phyloP scores from a whole-genome alignment of 176 grass and related monocot genomes.

The Pharus latifolius region DNA sequence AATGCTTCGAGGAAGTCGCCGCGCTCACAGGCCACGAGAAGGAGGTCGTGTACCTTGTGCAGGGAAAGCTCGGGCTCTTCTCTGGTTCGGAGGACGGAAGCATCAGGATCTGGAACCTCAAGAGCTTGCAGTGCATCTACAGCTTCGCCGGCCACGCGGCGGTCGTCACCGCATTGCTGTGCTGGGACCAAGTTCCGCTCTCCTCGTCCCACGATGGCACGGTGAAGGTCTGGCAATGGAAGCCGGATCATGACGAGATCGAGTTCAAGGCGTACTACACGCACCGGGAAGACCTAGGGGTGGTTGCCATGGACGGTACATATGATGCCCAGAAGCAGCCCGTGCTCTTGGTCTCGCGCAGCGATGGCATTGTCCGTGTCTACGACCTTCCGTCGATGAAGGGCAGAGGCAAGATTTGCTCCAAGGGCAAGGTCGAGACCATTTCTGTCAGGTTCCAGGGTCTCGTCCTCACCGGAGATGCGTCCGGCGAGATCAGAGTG shows the following conservation, averaged over 20 bases:
- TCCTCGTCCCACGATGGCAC: constrained; percentile 7
- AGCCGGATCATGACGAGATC: not conserved
- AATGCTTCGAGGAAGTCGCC: not conserved
- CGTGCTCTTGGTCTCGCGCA: not conserved
- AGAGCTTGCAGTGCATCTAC: not conserved
- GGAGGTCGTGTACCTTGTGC: not conserved
- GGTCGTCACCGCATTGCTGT: constrained; percentile 3
- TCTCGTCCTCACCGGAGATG: not conserved
- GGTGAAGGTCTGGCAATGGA: not conserved
- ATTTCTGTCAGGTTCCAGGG: not conserved
- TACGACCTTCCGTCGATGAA: constrained; percentile 14
- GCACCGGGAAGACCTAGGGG: not conserved
- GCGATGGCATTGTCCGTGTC: not conserved
- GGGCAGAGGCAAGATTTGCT: not conserved
- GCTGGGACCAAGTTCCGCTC: constrained; percentile 6
- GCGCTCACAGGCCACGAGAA: not conserved
- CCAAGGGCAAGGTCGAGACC: not conserved
- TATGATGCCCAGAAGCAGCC: constrained; percentile 5
- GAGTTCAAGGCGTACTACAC: constrained; percentile 9
- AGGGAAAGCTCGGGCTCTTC: constrained; percentile 1
- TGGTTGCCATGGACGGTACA: constrained; percentile 2
- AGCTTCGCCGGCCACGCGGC: not conserved
- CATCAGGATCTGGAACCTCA: constrained; percentile 4
- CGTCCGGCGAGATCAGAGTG: constrained; percentile 7
- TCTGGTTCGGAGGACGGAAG: not conserved